phyloP scores from a whole-genome alignment of 495 filamentous ascomycete genomes.

The Talaromyces ruber region DNA sequence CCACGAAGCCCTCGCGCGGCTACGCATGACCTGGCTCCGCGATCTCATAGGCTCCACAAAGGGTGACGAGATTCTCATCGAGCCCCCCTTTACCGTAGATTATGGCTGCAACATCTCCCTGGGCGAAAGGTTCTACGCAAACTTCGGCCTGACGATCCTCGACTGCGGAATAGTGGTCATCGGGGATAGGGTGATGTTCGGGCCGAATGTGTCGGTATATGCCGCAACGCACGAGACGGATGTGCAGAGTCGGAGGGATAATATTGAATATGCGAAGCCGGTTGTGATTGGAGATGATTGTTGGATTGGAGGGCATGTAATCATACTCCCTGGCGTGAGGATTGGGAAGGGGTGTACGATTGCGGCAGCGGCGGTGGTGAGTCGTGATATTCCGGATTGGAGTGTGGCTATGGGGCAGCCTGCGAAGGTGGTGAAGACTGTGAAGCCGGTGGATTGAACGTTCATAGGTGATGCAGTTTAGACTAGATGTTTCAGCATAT shows the following conservation, averaged over 20 bases:
- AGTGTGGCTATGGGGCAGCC: slow-evolving; percentile 32
- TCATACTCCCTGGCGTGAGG: slow-evolving; percentile 36
- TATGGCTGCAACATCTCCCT: slow-evolving; percentile 37
- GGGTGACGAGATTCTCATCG: slow-evolving; percentile 51
- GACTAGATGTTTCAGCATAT: too few relatives aligned
- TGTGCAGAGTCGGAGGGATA: slow-evolving; percentile 23
- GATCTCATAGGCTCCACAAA: slow-evolving; percentile 18
- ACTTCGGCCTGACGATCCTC: slow-evolving; percentile 34
- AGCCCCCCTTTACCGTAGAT: slow-evolving; percentile 32
- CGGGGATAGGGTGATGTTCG: slow-evolving; percentile 32
- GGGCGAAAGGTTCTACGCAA: slow-evolving; percentile 33
- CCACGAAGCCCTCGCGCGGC: slow-evolving; percentile 10
- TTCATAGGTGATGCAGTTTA: too few relatives aligned
- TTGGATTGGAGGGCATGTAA: slow-evolving; percentile 35
- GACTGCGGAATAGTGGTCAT: slow-evolving; percentile 36
- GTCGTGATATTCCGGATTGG: slow-evolving; percentile 24
- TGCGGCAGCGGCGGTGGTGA: slow-evolving; percentile 38
- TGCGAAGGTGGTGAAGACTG: slow-evolving; percentile 27
- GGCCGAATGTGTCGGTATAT: slow-evolving; percentile 35
- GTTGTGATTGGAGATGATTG: slow-evolving; percentile 36
- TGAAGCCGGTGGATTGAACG: slow-evolving; percentile 16
- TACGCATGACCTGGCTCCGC: slow-evolving; percentile 12
- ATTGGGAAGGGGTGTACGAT: slow-evolving; percentile 37
- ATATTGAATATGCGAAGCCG: slow-evolving; percentile 26
- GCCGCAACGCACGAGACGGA: slow-evolving; percentile 38